These are phyloP conservation scores for Cinchona pubescens DNA, from an alignment of 257 asterid genomes.

Conservation along the genomic window DNA sequence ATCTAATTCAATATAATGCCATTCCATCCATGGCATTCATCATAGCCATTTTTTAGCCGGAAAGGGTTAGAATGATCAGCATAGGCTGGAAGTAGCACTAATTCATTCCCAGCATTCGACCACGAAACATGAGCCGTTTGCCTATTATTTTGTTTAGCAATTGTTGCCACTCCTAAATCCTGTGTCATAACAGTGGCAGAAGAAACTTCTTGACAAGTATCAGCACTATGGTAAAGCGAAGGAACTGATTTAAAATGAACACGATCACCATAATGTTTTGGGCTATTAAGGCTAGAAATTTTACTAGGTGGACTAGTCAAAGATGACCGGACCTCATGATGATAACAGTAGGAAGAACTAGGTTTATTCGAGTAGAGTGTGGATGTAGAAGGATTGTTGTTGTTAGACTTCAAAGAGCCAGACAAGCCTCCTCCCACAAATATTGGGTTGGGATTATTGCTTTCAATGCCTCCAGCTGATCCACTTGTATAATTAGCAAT, in stretches of 20 bases:
- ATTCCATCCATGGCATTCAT: slow-evolving; percentile 28
- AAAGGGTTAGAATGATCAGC: slow-evolving; percentile 27
- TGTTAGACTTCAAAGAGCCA: slow-evolving; percentile 25
- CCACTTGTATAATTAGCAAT: slow-evolving; percentile 14
- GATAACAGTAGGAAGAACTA: slow-evolving; percentile 21
- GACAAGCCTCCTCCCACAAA: slow-evolving; percentile 36
- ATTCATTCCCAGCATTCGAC: slow-evolving; percentile 31
- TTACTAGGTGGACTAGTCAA: slow-evolving; percentile 15
- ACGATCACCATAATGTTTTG: slow-evolving; percentile 3
- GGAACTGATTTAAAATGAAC: slow-evolving; percentile 18
- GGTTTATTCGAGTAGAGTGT: slow-evolving; percentile 28
- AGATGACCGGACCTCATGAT: slow-evolving; percentile 27
- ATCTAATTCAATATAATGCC: slow-evolving; percentile 26
- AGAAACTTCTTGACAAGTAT: slow-evolving; percentile 35
- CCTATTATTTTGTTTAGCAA: slow-evolving; percentile 23
- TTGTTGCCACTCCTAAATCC: slow-evolving; percentile 26
- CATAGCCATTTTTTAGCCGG: slow-evolving; percentile 16
- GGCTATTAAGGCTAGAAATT: slow-evolving; percentile 14
- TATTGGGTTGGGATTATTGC: slow-evolving; percentile 22
- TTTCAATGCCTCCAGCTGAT: slow-evolving; percentile 15
- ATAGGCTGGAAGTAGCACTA: slow-evolving; percentile 28
- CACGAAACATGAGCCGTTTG: slow-evolving; percentile 26
- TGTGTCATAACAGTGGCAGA: slow-evolving; percentile 27
- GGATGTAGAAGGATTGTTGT: slow-evolving; percentile 16
- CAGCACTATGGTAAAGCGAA: slow-evolving; percentile 27